Percentiles rank a stretch among this genome's conserved stretches.
Evolutionary conservation across 768 basidiomycete species (phyloP).

Genomic region (Hebeloma cylindrosporum): DNA sequence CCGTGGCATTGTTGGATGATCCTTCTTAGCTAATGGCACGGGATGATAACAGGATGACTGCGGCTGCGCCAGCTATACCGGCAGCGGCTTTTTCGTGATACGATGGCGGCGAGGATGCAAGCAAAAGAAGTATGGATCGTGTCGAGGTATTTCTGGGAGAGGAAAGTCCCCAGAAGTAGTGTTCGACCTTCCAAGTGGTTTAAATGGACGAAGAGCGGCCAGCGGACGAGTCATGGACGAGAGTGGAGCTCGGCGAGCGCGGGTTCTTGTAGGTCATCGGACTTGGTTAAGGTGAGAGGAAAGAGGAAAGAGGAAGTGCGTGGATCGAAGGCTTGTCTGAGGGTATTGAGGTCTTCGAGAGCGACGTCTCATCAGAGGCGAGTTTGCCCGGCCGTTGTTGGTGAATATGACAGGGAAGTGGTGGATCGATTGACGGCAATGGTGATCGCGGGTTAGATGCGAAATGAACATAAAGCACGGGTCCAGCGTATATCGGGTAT

Average conservation of each 20-base stretch:
- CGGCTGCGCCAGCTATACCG: constrained; percentile 39
- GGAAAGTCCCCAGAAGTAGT: constrained; percentile 93
- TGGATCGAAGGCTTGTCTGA: constrained; percentile 91
- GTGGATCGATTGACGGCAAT: too few species aligned
- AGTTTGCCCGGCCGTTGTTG: constrained; percentile 94
- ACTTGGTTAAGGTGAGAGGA: constrained; percentile 31
- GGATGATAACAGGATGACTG: constrained; percentile 49
- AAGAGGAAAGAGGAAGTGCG: constrained; percentile 56
- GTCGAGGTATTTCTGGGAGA: constrained; percentile 95
- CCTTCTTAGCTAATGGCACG: constrained; percentile 90
- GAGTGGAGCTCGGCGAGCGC: constrained; percentile 88
- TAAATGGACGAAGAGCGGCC: constrained; percentile 98
- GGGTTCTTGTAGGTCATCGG: constrained; percentile 51
- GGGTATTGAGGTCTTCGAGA: constrained; percentile 89
- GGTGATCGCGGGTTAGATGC: too few species aligned
- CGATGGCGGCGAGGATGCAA: constrained; percentile 92
- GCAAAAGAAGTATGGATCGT: constrained; percentile 96
- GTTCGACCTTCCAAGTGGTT: constrained; percentile 92
- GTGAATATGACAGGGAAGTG: constrained; percentile 98
- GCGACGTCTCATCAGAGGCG: constrained; percentile 96
- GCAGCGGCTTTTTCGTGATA: constrained; percentile 79
- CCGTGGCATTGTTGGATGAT: constrained; percentile 95
- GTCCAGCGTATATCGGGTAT: too few species aligned
- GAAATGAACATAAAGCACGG: too few species aligned
- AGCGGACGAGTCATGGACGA: constrained; percentile 95